Base-by-base conservation (phyloP, 495 filamentous ascomycete species). In the Platismatia glauca region DNA sequence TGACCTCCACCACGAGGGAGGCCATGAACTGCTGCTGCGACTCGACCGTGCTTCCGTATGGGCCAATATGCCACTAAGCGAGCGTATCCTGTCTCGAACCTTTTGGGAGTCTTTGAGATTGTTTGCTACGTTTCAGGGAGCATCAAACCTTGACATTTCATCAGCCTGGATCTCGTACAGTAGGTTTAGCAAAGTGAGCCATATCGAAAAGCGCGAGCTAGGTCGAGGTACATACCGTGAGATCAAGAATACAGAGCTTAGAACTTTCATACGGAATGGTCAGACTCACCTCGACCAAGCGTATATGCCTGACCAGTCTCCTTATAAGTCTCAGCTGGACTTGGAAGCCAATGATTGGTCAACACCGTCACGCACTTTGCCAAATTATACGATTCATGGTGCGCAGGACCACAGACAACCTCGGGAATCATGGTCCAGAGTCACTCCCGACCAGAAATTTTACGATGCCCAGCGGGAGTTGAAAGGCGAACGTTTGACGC, bases 51-150 rank as follows among this genome's bases (percentile, higher is more conserved):
- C 48, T 13, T 24, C 55, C 2, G 62, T 62, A 7, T 67, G 64
- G 58, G 27, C 34, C 31, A 33, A 33, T 7, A 60, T 73, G 59
- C 16, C 31, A 11, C 56, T 37, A 29, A 35, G 70, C 13, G 71
- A 74, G 57, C 74, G 78, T 11, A 62, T 79, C 7, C 60, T 77
- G 27, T 69, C 72, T 7, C 68, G 68, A 20, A 62, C 62, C 2
- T 80, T 76, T 56, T 80, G 77, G 77, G 35, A 35, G 18, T 50
- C 63, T n/a, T 37, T 65, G n/a, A 61, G 20, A 2, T 55, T 50
- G 13, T 24, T 39, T 34, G 41, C 24, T 20, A 46, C 16, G 22
- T 57, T 63, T 3, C 18, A 60, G 7, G 57, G 44, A 41, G 12
- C 31, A n/a, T 41, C 56, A 11, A 64, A 64, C 20, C 44, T 60